These are phyloP conservation scores for Talaromyces proteolyticus DNA, from an alignment of 495 filamentous ascomycete species.

Conservation along the genomic window DNA sequence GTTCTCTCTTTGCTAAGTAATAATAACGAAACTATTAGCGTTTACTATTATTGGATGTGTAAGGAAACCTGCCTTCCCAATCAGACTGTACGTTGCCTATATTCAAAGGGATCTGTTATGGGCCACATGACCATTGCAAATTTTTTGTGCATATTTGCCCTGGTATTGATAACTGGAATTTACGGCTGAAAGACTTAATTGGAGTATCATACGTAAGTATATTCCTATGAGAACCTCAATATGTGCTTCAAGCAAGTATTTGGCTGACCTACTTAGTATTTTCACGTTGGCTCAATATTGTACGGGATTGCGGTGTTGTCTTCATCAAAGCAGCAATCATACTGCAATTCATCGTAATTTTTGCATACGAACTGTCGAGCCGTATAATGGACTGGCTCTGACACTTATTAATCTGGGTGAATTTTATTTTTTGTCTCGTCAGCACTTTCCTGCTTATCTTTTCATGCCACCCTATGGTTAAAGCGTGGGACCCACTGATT, in stretches of 20 bases:
- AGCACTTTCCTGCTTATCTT: slow-evolving; percentile 12
- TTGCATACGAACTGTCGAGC: slow-evolving; percentile 11
- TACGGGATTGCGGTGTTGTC: neutral
- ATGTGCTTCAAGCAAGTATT: neutral
- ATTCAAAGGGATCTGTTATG: slow-evolving; percentile 18
- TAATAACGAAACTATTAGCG: neutral
- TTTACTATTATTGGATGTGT: neutral
- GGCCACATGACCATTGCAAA: no score
- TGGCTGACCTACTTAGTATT: neutral
- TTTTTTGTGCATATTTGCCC: slow-evolving; percentile 18
- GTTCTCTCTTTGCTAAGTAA: neutral
- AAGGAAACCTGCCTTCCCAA: no score
- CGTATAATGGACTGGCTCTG: slow-evolving; percentile 13
- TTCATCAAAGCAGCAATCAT: neutral
- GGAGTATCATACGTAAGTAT: neutral
- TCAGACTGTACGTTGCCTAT: slow-evolving; percentile 11
- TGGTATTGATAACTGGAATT: neutral
- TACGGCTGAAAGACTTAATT: neutral
- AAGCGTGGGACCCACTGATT: slow-evolving; percentile 7
- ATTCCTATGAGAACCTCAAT: no score
- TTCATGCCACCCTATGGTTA: slow-evolving; percentile 16
- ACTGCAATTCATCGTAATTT: neutral
- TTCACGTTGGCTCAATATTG: neutral
- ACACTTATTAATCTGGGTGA: slow-evolving; percentile 13
- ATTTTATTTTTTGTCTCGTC: slow-evolving; percentile 13